phyloP scores from a whole-genome alignment of 345 rosid species.

The Gossypium mustelinum region DNA sequence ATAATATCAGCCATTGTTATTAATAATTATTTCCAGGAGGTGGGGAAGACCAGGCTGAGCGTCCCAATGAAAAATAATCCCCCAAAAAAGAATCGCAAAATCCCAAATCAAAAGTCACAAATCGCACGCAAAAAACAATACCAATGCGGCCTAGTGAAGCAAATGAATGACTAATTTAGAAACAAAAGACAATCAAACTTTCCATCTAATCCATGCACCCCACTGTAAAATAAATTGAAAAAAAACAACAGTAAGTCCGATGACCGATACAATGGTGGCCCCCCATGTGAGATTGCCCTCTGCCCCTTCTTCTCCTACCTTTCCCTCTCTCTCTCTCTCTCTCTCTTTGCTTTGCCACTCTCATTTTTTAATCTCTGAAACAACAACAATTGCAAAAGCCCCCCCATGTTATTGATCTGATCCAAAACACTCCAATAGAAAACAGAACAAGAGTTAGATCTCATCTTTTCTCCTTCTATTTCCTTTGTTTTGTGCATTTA shows the following conservation, averaged over 20 bases:
- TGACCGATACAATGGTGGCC: not conserved
- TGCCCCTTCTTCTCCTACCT: not conserved
- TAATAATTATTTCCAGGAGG: not conserved
- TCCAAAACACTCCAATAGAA: not conserved
- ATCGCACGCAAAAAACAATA: not conserved
- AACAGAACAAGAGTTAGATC: not conserved
- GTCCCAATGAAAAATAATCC: not conserved
- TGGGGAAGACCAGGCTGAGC: too few relatives aligned
- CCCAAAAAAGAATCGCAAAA: not conserved
- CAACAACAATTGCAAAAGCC: not conserved
- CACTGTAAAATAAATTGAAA: not conserved
- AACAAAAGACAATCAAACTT: not conserved
- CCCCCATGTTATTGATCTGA: too few relatives aligned
- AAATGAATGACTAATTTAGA: not conserved
- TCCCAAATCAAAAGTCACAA: not conserved
- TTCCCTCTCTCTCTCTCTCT: too few relatives aligned
- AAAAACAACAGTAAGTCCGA: not conserved
- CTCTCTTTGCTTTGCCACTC: too few relatives aligned
- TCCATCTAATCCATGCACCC: not conserved
- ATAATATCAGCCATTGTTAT: too few relatives aligned
- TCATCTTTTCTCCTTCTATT: not conserved
- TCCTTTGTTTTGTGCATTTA: not conserved
- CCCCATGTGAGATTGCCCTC: not conserved
- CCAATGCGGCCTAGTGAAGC: conserved; percentile 2
- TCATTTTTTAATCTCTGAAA: conserved; percentile 5